Percentiles rank a stretch among this genome's conserved stretches.
Conservation (phyloP, 371 early-diverging fungal species). For the Lichtheimia ornata region DNA sequence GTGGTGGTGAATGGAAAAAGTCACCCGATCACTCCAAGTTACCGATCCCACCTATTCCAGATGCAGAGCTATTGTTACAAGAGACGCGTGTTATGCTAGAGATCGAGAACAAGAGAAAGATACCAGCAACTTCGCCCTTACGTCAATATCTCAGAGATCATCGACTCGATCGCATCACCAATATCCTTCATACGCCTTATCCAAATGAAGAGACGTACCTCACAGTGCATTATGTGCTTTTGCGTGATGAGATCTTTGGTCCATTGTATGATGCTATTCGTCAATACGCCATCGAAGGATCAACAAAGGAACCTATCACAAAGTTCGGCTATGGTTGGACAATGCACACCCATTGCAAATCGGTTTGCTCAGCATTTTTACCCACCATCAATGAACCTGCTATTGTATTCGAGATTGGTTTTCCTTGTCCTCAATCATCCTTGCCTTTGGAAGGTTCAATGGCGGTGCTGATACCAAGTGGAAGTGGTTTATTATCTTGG, state of each 20-base stretch:
- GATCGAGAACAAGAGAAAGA: background rate
- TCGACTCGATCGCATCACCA: slow-evolving; percentile 4
- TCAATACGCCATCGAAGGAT: background rate
- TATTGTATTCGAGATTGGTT: slow-evolving; percentile 9
- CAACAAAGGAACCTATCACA: too few species aligned
- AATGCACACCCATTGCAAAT: background rate
- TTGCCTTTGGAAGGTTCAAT: slow-evolving; percentile 14
- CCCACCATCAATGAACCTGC: slow-evolving; percentile 14
- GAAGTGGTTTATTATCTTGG: background rate
- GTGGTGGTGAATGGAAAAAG: background rate
- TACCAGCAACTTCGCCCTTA: too few species aligned
- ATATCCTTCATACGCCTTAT: slow-evolving; percentile 6
- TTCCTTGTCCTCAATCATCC: background rate
- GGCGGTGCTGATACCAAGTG: slow-evolving; percentile 5
- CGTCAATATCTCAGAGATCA: background rate
- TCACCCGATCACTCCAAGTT: background rate
- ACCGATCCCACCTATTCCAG: slow-evolving; percentile 2
- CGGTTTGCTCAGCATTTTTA: slow-evolving; percentile 8
- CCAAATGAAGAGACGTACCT: slow-evolving; percentile 21
- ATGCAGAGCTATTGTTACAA: background rate
- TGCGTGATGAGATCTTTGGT: slow-evolving; percentile 29
- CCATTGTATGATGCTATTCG: slow-evolving; percentile 21
- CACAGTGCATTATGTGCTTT: slow-evolving; percentile 26
- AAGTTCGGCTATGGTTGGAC: slow-evolving; percentile 2
- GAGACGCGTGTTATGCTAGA: background rate